A percentile compares a stretch with the other conserved stretches of the same genome.
These are phyloP conservation scores for Lactarius akahatsu DNA, from an alignment of 768 basidiomycete species.

Conservation along the genomic window DNA sequence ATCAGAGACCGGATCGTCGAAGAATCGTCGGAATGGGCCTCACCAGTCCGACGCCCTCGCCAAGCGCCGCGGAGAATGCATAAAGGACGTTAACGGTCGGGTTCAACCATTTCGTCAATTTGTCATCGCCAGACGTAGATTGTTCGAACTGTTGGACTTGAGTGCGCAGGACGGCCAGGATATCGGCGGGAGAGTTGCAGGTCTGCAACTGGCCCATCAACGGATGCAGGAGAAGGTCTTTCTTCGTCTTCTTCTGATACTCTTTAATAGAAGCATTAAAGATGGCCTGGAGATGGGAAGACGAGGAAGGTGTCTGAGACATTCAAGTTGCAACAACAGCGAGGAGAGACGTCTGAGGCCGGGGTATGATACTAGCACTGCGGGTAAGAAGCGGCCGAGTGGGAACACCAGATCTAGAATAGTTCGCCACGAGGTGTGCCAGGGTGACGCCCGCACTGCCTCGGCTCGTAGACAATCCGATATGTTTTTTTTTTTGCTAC, in stretches of 20 bases:
- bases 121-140: not conserved
- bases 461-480: too few relatives aligned
- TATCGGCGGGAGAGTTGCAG: conserved; percentile 8
- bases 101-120: not conserved
- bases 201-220: not conserved
- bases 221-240: not conserved
- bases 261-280: not conserved
- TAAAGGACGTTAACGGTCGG: not conserved
- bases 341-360: too few relatives aligned
- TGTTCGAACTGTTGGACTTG: not conserved
- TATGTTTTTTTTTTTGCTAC: too few relatives aligned
- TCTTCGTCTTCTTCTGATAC: conserved; percentile 2
- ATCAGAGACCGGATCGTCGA: not conserved
- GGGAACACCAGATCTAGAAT: not conserved
- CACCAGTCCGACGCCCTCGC: not conserved
- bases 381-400: not conserved
- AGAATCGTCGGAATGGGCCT: not conserved
- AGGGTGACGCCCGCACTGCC: too few relatives aligned
- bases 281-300: not conserved
- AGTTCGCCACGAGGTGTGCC: not conserved
- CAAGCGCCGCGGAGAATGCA: not conserved
- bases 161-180: not conserved
- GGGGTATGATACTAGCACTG: too few relatives aligned
- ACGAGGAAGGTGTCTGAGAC: too few relatives aligned
- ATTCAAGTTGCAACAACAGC: too few relatives aligned